Conservation (phyloP, 495 filamentous ascomycete species). For the Hypomontagnella monticulosa region DNA sequence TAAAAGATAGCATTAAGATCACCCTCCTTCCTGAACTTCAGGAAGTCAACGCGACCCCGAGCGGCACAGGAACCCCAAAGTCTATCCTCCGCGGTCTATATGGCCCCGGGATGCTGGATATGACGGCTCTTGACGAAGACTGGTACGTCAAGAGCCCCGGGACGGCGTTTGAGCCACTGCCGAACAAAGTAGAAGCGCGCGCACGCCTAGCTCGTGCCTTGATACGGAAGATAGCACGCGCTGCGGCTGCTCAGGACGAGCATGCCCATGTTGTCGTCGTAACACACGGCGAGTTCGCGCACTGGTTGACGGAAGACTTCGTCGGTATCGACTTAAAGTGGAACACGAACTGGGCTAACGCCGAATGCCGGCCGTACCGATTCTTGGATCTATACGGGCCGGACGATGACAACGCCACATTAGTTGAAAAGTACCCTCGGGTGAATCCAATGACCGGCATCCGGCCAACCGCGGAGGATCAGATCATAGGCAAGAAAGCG, state of each 20-base stretch:
- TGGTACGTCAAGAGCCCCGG: slow-evolving; percentile 72
- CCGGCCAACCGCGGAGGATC: too few species aligned
- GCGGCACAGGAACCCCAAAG: slow-evolving; percentile 72
- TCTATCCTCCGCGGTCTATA: slow-evolving; percentile 51
- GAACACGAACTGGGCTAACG: slow-evolving; percentile 56
- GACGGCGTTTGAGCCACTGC: slow-evolving; percentile 60
- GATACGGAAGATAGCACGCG: slow-evolving; percentile 55
- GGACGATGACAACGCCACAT: slow-evolving; percentile 44
- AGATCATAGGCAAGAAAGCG: too few species aligned
- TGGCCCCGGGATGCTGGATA: slow-evolving; percentile 55
- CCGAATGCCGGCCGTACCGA: slow-evolving; percentile 71
- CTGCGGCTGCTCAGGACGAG: slow-evolving; percentile 52
- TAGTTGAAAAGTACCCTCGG: not conserved
- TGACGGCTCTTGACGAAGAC: slow-evolving; percentile 56
- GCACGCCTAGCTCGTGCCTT: slow-evolving; percentile 68
- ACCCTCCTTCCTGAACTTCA: slow-evolving; percentile 43
- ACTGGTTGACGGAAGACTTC: slow-evolving; percentile 84
- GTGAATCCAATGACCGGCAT: too few species aligned
- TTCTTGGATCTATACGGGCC: slow-evolving; percentile 60
- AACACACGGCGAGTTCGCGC: slow-evolving; percentile 41
- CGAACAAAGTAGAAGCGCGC: slow-evolving; percentile 62
- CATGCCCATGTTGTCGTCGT: slow-evolving; percentile 64
- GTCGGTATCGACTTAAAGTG: slow-evolving; percentile 52
- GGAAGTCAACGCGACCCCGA: slow-evolving; percentile 70
- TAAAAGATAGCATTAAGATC: slow-evolving; percentile 3